Base-by-base conservation (phyloP, 2,329 filamentous ascomycete species). In the Aspergillus hortae region DNA sequence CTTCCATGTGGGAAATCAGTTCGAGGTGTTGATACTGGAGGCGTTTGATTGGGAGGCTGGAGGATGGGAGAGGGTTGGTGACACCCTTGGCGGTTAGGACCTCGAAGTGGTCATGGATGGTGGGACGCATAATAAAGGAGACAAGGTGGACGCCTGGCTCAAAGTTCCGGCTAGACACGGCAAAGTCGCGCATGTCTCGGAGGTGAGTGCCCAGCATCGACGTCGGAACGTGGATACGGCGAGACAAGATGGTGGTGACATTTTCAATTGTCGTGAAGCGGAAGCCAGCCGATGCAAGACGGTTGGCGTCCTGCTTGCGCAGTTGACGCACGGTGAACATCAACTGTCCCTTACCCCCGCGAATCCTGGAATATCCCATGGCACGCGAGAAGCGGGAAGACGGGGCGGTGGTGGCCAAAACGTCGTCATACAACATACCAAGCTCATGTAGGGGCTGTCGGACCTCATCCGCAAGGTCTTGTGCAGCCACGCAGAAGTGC, bases 401-500 rank as follows among this genome's bases (percentile, higher is more conserved):
- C 2, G 68, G 64, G 0, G 68, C 67, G 5, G 82, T 87, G 0
- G 89, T 92, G 1, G 81, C 77, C 19, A 92, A 71, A 6, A 94
- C 87, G 59, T 90, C 85, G 56, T 92, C 87, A 74, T 88, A 92
- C 1, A 94, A 74, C 9, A 83, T 76, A 4, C 90, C 90, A 6
- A 88, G 71, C 4, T 84, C 77, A 6, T 81, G 77, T 2, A 92
- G 71, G 3, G 81, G 78, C 40, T 82, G 80, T 54, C 83, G 82
- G 56, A 92, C 76, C 48, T 83, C 81, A 11, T 81, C 77, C 1
- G 90, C 88, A 6, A 95, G 80, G n/a, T 85, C 82, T 5, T 85
- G 78, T 1, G 90, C 90, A 2, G 90, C 87, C 9, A 90, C 78
- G 63, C 89, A 95, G 68, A 95, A 95, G 9, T 92, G 78, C 65